A percentile compares a stretch with the other conserved stretches of the same genome.
Evolutionary conservation across 1,139 yeast species (phyloP).

Genomic region (Blastobotrys petasosporus): DNA sequence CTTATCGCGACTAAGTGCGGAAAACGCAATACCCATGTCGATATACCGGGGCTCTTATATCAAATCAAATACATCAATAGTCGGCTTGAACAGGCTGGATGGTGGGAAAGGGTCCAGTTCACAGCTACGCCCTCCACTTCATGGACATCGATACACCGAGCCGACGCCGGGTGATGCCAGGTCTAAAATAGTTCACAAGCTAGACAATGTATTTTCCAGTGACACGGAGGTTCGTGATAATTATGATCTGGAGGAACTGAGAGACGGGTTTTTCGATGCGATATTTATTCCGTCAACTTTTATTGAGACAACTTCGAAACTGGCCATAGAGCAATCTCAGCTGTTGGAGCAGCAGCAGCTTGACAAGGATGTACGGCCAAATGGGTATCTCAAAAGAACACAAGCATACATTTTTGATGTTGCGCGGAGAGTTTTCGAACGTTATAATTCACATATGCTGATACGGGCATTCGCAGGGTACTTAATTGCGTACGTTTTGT

Average conservation of each 20-base stretch:
- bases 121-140: too few relatives aligned
- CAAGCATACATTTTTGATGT: background rate
- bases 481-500: constrained; percentile 36
- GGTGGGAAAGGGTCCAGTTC: too few relatives aligned
- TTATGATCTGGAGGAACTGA: constrained; percentile 39
- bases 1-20: constrained; percentile 5
- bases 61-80: background rate
- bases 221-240: constrained; percentile 5
- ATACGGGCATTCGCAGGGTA: constrained; percentile 39
- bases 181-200: too few relatives aligned
- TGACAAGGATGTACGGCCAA: constrained; percentile 9
- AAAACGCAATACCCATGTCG: background rate
- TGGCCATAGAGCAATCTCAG: constrained; percentile 2
- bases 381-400: too few relatives aligned
- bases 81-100: too few relatives aligned
- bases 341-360: constrained; percentile 9
- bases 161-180: too few relatives aligned
- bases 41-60: constrained; percentile 7
- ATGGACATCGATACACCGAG: too few relatives aligned
- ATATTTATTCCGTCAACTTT: constrained; percentile 35
- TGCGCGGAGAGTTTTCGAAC: background rate
- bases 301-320: constrained; percentile 15
- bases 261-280: constrained; percentile 47
- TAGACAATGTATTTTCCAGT: background rate
- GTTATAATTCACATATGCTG: constrained; percentile 12